Conservation (phyloP, 768 basidiomycete genomes). For the Phaffia tasmanica region DNA sequence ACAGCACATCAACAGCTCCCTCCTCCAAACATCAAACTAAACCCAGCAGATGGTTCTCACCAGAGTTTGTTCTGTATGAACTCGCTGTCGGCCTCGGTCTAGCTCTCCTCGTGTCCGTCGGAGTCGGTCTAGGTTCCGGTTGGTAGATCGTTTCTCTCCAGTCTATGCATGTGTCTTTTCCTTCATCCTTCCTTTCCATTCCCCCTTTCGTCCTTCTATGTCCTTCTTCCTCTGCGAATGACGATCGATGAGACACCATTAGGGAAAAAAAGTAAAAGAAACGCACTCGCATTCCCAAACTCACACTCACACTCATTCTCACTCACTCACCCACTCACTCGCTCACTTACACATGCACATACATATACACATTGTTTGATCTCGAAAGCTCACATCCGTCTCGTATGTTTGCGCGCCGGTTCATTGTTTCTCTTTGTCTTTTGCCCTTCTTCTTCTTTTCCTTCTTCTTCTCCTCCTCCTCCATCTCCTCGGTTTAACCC, state of each 20-base stretch:
- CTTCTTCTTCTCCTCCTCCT: neutral
- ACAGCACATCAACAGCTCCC: neutral
- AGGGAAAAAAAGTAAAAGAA: neutral
- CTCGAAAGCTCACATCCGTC: no score
- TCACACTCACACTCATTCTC: no score
- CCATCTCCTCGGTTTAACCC: neutral
- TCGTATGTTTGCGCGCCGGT: no score
- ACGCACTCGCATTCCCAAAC: neutral
- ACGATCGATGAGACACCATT: no score
- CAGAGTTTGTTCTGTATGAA: slow-evolving; percentile 71
- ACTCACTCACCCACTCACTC: no score
- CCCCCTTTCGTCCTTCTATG: no score
- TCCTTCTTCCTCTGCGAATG: no score
- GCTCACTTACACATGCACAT: no score
- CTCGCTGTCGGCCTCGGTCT: slow-evolving; percentile 51
- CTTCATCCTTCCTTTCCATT: neutral
- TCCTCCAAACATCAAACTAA: neutral
- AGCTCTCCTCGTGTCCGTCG: slow-evolving; percentile 65
- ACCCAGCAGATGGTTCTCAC: slow-evolving; percentile 54
- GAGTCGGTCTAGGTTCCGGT: slow-evolving; percentile 58
- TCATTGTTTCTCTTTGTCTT: slow-evolving; percentile 16
- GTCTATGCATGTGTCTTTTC: neutral
- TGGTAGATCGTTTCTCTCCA: neutral
- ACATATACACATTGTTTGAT: no score
- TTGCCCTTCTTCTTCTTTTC: slow-evolving; percentile 62